These are phyloP conservation scores for Aspergillus quadricinctus DNA, from an alignment of 2,329 filamentous ascomycete species.

Conservation along the genomic window DNA sequence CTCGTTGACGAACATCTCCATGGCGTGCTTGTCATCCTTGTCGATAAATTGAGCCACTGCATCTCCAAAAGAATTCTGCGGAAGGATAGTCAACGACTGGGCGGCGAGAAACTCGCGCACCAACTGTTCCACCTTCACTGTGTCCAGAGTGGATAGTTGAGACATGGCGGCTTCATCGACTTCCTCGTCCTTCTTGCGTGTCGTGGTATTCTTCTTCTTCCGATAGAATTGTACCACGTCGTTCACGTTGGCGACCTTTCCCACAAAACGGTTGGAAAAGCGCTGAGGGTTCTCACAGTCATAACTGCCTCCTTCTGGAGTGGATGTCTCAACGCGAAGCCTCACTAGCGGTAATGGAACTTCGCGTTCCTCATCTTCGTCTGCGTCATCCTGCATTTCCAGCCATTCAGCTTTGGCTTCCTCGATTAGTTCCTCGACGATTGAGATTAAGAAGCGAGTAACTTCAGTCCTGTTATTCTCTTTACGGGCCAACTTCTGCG, in stretches of 20 bases:
- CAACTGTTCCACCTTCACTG: constrained; percentile 80
- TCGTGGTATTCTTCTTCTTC: constrained; percentile 64
- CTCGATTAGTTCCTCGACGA: constrained; percentile 83
- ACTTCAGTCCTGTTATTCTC: constrained; percentile 80
- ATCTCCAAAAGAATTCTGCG: constrained; percentile 87
- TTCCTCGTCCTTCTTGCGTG: constrained; percentile 49
- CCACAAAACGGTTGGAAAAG: constrained; percentile 87
- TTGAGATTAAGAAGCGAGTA: constrained; percentile 67
- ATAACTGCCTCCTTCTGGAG: constrained; percentile 77
- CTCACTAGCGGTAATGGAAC: constrained; percentile 79
- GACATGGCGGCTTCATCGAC: constrained; percentile 62
- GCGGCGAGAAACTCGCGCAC: constrained; percentile 82
- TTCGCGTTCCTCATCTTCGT: constrained; percentile 54
- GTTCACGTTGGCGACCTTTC: constrained; percentile 87
- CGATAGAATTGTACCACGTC: constrained; percentile 92
- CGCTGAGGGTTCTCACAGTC: constrained; percentile 93
- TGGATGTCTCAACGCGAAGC: constrained; percentile 84
- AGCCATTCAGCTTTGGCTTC: constrained; percentile 79
- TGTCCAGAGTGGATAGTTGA: constrained; percentile 61
- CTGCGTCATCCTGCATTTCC: constrained; percentile 64
- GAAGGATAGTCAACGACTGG: constrained; percentile 87
- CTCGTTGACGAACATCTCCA: constrained; percentile 74
- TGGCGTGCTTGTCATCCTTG: constrained; percentile 90
- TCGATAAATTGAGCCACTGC: constrained; percentile 89
- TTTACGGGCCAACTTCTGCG: constrained; percentile 72